Evolutionary conservation across 192 early-diverging fungal species (phyloP), one percentile per base, ranked within the genome.

Genomic region (Coemansia sp.): DNA sequence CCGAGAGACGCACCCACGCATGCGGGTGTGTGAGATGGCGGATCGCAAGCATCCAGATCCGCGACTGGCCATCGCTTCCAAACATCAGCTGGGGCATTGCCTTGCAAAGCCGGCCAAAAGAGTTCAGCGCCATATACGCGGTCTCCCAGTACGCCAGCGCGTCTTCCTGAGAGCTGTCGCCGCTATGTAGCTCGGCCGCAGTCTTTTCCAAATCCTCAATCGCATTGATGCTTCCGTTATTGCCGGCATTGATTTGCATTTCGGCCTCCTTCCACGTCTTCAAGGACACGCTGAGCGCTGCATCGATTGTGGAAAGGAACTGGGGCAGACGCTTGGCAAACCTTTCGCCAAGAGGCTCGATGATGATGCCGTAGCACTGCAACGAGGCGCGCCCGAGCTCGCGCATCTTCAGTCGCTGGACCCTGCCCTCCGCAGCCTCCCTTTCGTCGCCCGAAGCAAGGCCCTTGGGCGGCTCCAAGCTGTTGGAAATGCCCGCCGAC

Each of bases 21-120:
- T 98, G 96, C 23, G 96, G 96, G 70, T 96, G 90, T 33, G 91
- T 58, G 51, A 97, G 71, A 37, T 93, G 86, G 16, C 77, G 67
- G n/a, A 83, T 76, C 2, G 90, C 74, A 53, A 85, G 59, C 21
- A 63, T 70, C 95, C 95, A 97, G 16, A 97, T 68, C 6, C 74
- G 63, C 46, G 81, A 81, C 18, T 74, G 71, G 4, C 81, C 79
- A 5, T 76, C 69, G 13, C 59, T 55, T 2, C 84, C 74, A 59
- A 88, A 84, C 23, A 83, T 75, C 39, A 77, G 48, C n/a, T 74
- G 68, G 0, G 88, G 87, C 63, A 82, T 79, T 12, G 69, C 70
- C 63, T 85, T 83, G 37, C 90, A 66, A 21, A 95, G 67, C 64
- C 93, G 91, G 16, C 81, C 79, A 53, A 93, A 91, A 2, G 92